Evolutionary conservation across 768 basidiomycete species (phyloP), one percentile per base, ranked within the genome.

Genomic region (Naganishia vishniacii): DNA sequence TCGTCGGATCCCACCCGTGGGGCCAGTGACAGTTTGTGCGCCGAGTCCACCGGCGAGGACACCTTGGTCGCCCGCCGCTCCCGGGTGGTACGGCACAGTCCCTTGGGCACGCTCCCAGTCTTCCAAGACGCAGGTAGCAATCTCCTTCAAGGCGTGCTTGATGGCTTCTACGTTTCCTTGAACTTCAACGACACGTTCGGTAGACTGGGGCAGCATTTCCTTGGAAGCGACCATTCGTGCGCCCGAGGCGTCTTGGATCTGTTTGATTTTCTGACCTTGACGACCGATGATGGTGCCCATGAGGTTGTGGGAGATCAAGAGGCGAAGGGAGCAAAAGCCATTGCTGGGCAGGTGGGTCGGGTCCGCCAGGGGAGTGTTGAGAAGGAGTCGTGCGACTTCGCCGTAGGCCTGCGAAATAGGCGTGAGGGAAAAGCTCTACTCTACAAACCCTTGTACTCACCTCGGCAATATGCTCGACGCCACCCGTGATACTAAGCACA

Each of bases 201-300:
- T 99, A 32, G 94, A 98, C 79, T 98, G 95, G 32, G 95, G 93
- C 47, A 99, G 84, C 88, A 98, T 97, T 74, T 98, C 95, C 79
- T 98, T 98, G 66, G 90, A 89, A 46, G 95, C 95, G 62, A 97
- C 88, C 93, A 99, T 99, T 62, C 95, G 88, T 20, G 91, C 92
- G 56, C 92, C 91, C 41, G 94, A 94, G 48, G 83, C 81, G 78
- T 97, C 94, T 77, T 99, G 95, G 76, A 99, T 98, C 73, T 91
- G 89, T 81, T 98, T 97, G 79, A 99, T 98, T 84, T 95, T 97
- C 77, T 90, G 85, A 71, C 95, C 95, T 60, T 81, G 88, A 69
- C 93, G 88, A 71, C 95, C 95, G 72, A 98, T 97, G 81, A 99
- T 88, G 66, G 91, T 92, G 59, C 95, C 95, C 95, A 99, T 99